phyloP scores from a whole-genome alignment of 306 rosid species.

The Inga leiocalycina region DNA sequence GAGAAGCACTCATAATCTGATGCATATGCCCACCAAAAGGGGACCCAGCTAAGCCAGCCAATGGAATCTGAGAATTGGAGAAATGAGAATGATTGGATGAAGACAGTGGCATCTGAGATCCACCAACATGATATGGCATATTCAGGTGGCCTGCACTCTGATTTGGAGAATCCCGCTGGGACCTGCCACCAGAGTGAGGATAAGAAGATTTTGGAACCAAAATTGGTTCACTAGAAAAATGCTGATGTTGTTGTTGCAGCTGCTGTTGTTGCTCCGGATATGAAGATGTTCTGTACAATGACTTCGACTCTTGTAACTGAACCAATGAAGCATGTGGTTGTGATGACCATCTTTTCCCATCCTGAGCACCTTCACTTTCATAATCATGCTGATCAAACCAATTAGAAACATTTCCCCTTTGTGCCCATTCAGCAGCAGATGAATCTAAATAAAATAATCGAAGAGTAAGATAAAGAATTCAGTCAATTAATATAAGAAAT shows the following conservation, averaged over 20 bases:
- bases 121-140: conserved; percentile 54
- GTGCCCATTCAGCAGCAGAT: conserved; percentile 66
- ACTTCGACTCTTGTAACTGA: conserved; percentile 45
- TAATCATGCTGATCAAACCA: conserved; percentile 56
- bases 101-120: conserved; percentile 53
- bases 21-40: conserved; percentile 62
- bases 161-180: conserved; percentile 63
- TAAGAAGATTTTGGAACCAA: conserved; percentile 63
- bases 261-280: conserved; percentile 74
- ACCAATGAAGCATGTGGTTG: conserved; percentile 49
- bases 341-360: conserved; percentile 76
- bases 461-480: not conserved
- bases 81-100: conserved; percentile 53
- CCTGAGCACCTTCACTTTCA: conserved; percentile 50
- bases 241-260: conserved; percentile 47
- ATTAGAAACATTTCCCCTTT: conserved; percentile 46
- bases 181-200: conserved; percentile 54
- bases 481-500: conserved; percentile 1
- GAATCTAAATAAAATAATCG: conserved; percentile 51
- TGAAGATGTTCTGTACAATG: conserved; percentile 65
- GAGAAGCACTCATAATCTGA: conserved; percentile 44
- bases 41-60: conserved; percentile 56
- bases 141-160: conserved; percentile 54
- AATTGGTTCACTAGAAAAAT: conserved; percentile 62
- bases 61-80: conserved; percentile 51